These are phyloP conservation scores for Tephrocybe rancida DNA, from an alignment of 768 basidiomycete species.

Conservation along the genomic window DNA sequence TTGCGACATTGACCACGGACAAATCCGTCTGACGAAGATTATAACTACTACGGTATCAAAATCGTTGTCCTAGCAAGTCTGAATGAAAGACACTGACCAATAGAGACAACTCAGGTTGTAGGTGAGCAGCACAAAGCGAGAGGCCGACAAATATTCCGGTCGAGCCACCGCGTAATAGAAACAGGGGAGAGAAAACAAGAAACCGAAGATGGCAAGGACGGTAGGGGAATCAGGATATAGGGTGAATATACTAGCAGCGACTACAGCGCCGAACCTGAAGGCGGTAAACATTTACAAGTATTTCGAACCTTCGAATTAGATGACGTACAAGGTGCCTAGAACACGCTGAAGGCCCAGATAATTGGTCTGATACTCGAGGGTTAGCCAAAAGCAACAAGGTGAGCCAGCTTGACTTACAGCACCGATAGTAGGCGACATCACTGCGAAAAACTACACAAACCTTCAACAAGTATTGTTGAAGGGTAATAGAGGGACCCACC, in stretches of 20 bases:
- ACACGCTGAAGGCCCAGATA: slow-evolving; percentile 82
- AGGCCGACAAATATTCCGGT: slow-evolving; percentile 74
- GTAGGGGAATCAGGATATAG: slow-evolving; percentile 76
- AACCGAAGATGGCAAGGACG: slow-evolving; percentile 80
- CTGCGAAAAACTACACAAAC: slow-evolving; percentile 72
- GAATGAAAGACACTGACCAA: slow-evolving; percentile 42
- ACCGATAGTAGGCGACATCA: slow-evolving; percentile 89
- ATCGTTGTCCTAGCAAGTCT: background rate
- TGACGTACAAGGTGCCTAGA: slow-evolving; percentile 77
- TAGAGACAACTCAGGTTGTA: slow-evolving; percentile 87
- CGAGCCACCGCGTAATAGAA: slow-evolving; percentile 87
- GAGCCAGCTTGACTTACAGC: slow-evolving; percentile 47
- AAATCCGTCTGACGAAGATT: slow-evolving; percentile 69
- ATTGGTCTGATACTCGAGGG: slow-evolving; percentile 64
- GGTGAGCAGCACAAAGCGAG: slow-evolving; percentile 81
- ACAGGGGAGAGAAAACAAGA: slow-evolving; percentile 90
- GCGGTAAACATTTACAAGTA: slow-evolving; percentile 12
- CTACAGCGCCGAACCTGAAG: slow-evolving; percentile 72
- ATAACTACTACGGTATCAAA: slow-evolving; percentile 50
- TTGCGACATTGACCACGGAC: slow-evolving; percentile 70
- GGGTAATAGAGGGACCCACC: slow-evolving; percentile 42
- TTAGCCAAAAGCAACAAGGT: slow-evolving; percentile 4
- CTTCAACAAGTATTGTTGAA: slow-evolving; percentile 9
- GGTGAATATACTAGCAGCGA: slow-evolving; percentile 73
- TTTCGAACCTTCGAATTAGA: background rate